Evolutionary conservation across 352 stramenopile species (phyloP), one percentile per base, ranked within the genome.

Genomic region (Phytophthora fragariaefolia): DNA sequence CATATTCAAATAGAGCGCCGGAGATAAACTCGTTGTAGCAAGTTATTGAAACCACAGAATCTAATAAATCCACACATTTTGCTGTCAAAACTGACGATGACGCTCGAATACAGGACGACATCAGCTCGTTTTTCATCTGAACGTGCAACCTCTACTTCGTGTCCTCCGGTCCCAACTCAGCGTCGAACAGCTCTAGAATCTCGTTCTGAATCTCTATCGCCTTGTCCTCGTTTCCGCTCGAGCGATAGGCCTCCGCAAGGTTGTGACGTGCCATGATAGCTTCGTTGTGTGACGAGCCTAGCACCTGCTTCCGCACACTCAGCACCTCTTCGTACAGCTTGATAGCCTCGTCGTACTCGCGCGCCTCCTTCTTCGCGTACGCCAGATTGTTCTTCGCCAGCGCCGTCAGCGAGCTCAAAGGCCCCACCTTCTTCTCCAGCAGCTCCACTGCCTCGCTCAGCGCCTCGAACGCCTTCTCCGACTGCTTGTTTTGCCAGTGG

Each of bases 191-290:
- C 40, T 90, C 86, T 0, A 95, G 55, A 68, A 95, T 93, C 57
- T 92, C 71, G 40, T 92, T 90, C 56, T 95, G 87, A 48, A 95
- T 89, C 47, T 69, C 73, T 30, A 92, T 59, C 3, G 87, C 87
- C 40, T 91, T 91, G 36, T 92, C 82, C 32, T 95, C 87, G 40
- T 92, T 85, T 7, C 87, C 87, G 22, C 73, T 87, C 17, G 87
- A 86, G 27, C 84, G 87, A 48, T 91, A 91, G 1, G 84, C 82
- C 58, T 95, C 87, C 0, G 87, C 83, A 30, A 92, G 75, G 58
- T 95, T 95, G 77, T 95, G 87, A 46, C 79, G 77, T 24, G 85
- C 85, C 69, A 93, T 90, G 63, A 95, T 93, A 23, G 84, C 93
- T 58, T 94, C 85, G 54, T 92, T 88, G 66, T 95, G 87, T 51